Percentiles rank a stretch among this genome's conserved stretches.
phyloP scores from a whole-genome alignment of 768 basidiomycete species.

The Russula griseocarnosa region DNA sequence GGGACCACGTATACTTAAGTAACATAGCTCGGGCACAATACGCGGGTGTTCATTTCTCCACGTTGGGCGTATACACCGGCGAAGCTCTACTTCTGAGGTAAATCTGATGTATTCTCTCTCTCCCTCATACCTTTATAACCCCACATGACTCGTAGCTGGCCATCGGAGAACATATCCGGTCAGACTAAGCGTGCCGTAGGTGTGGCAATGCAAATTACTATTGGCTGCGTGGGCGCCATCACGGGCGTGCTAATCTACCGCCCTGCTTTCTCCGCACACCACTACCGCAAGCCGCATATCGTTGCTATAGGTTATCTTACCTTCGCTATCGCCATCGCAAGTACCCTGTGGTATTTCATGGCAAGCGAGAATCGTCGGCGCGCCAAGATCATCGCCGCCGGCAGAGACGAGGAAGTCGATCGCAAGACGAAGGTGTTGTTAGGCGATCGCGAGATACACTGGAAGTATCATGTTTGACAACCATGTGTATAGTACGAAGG shows the following conservation, averaged over 20 bases:
- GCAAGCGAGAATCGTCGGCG: slow-evolving; percentile 47
- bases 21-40: slow-evolving; percentile 50
- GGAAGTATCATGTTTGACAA: slow-evolving; percentile 22
- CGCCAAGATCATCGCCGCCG: slow-evolving; percentile 31
- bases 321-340: slow-evolving; percentile 44
- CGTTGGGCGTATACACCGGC: slow-evolving; percentile 55
- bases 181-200: slow-evolving; percentile 64
- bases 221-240: slow-evolving; percentile 59
- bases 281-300: slow-evolving; percentile 53
- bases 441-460: slow-evolving; percentile 34
- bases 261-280: slow-evolving; percentile 44
- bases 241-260: slow-evolving; percentile 56
- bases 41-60: slow-evolving; percentile 52
- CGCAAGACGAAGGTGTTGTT: slow-evolving; percentile 29
- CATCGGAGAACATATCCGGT: slow-evolving; percentile 62
- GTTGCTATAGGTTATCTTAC: slow-evolving; percentile 58
- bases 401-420: slow-evolving; percentile 24
- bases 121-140: not conserved
- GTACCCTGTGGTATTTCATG: slow-evolving; percentile 49
- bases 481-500: not conserved
- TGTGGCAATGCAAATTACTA: slow-evolving; percentile 59
- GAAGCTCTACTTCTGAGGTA: slow-evolving; percentile 55
- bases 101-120: not conserved
- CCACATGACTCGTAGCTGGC: slow-evolving; percentile 39
- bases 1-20: not conserved